Evolutionary conservation across 1,284 basidiomycete species (phyloP).

Genomic region (Tremellales sp.): DNA sequence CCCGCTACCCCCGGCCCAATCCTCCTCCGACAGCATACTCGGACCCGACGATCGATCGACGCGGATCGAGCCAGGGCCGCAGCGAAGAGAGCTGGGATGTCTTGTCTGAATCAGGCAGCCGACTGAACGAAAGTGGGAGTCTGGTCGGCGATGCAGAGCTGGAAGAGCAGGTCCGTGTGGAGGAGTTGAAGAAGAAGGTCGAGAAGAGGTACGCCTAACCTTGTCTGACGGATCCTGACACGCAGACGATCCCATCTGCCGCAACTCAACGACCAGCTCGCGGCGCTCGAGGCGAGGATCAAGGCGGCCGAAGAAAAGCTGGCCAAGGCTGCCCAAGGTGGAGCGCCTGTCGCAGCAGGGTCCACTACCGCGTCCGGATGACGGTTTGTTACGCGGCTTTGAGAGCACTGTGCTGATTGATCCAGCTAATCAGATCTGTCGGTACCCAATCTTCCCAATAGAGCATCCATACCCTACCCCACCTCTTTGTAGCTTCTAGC

Average conservation of each 20-base stretch:
- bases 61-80: too few relatives aligned
- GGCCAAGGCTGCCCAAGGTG: slow-evolving; percentile 18
- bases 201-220: slow-evolving; percentile 33
- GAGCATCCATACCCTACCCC: too few relatives aligned
- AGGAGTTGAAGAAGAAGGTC: slow-evolving; percentile 41
- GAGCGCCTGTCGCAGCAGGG: too few relatives aligned
- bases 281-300: slow-evolving; percentile 43
- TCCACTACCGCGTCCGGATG: too few relatives aligned
- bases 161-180: slow-evolving; percentile 24
- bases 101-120: slow-evolving; percentile 22
- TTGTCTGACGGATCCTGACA: neutral
- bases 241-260: slow-evolving; percentile 38
- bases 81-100: slow-evolving; percentile 34
- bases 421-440: too few relatives aligned
- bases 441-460: too few relatives aligned
- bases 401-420: too few relatives aligned
- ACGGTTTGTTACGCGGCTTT: too few relatives aligned
- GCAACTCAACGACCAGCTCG: slow-evolving; percentile 39
- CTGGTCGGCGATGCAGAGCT: slow-evolving; percentile 1
- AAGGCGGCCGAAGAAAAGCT: slow-evolving; percentile 42
- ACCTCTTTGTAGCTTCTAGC: too few relatives aligned
- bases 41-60: slow-evolving; percentile 13
- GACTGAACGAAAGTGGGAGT: slow-evolving; percentile 18
- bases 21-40: neutral
- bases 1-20: too few relatives aligned